Base-by-base conservation (phyloP, 83 land plant genomes). In the Diphasiastrum complanatum region DNA sequence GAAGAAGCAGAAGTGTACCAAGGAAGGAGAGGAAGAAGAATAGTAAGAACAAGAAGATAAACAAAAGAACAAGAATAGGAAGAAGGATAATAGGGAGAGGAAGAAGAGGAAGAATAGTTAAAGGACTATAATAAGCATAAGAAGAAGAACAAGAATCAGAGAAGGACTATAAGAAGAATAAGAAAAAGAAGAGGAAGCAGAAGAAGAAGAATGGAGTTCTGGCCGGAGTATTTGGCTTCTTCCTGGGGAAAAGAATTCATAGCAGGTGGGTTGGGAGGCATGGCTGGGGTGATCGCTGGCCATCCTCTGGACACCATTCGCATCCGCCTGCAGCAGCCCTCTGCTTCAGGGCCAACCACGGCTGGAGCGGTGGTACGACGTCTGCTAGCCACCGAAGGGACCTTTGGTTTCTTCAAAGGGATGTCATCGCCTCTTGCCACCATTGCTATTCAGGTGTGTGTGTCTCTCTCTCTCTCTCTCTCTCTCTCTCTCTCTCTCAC, bases 181-280 rank as follows among this genome's bases (percentile, higher is more conserved):
- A n/a, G n/a, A n/a, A n/a, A n/a, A n/a, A n/a, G n/a, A n/a, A n/a
- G n/a, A n/a, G n/a, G n/a, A n/a, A n/a, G n/a, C n/a, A n/a, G n/a
- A n/a, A n/a, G n/a, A n/a, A n/a, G n/a, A n/a, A n/a, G n/a, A 50
- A 91, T 91, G 97, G 97, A 91, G 80, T 91, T 91, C 74, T 91
- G 97, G 97, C 97, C 95, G 43, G 95, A 91, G 78, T 90, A 83
- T 65, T 70, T 81, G 19, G 97, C 97, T 20, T 78, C 73, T 68
- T 82, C 93, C 36, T 78, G 85, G 72, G 97, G 97, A 1, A 76
- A 67, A 34, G 97, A 92, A 73, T 92, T 92, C 62, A 78, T 92
- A 34, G 98, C 96, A 8, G 98, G 98, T 1, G 98, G 98, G 0
- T 27, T 77, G 40, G 98, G 98, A 2, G 98, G 98, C 0, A 81